These are phyloP conservation scores for Xylaria flabelliformis DNA, from an alignment of 495 filamentous ascomycete genomes.

Conservation along the genomic window DNA sequence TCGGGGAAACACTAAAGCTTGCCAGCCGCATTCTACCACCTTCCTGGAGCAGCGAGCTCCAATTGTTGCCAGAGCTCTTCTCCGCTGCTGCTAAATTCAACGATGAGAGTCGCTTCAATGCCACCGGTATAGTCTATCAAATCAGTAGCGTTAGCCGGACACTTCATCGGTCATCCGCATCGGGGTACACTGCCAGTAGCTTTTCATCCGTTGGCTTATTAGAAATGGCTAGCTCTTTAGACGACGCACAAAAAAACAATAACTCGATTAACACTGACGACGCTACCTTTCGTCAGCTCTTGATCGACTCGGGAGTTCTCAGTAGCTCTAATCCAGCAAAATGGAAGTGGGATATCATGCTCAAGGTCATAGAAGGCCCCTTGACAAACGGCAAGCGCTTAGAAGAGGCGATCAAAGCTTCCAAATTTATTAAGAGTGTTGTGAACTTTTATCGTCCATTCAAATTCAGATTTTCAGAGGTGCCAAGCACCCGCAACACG, in stretches of 20 bases:
- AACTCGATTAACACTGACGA: slow-evolving; percentile 82
- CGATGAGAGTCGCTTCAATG: slow-evolving; percentile 74
- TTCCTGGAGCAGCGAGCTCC: slow-evolving; percentile 76
- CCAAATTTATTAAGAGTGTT: slow-evolving; percentile 93
- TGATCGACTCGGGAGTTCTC: slow-evolving; percentile 87
- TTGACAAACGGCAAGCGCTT: slow-evolving; percentile 89
- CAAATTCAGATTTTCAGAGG: slow-evolving; percentile 90
- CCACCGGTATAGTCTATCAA: slow-evolving; percentile 90
- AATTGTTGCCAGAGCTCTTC: slow-evolving; percentile 84
- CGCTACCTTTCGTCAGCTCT: slow-evolving; percentile 78
- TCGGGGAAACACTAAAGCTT: slow-evolving; percentile 89
- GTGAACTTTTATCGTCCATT: slow-evolving; percentile 96
- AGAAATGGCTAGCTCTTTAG: slow-evolving; percentile 49
- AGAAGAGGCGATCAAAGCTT: slow-evolving; percentile 91
- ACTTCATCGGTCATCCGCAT: slow-evolving; percentile 75
- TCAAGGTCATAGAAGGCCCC: slow-evolving; percentile 90
- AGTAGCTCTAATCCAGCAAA: slow-evolving; percentile 86
- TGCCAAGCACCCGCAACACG: slow-evolving; percentile 85
- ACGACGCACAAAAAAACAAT: slow-evolving; percentile 75
- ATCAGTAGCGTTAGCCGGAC: slow-evolving; percentile 97
- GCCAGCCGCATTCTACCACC: slow-evolving; percentile 83
- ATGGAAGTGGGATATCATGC: slow-evolving; percentile 95
- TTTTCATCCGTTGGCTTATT: slow-evolving; percentile 46
- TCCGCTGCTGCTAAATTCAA: slow-evolving; percentile 73
- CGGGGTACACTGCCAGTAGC: slow-evolving; percentile 45